phyloP scores from a whole-genome alignment of 2,329 filamentous ascomycete species.

The Xylariales sp. region DNA sequence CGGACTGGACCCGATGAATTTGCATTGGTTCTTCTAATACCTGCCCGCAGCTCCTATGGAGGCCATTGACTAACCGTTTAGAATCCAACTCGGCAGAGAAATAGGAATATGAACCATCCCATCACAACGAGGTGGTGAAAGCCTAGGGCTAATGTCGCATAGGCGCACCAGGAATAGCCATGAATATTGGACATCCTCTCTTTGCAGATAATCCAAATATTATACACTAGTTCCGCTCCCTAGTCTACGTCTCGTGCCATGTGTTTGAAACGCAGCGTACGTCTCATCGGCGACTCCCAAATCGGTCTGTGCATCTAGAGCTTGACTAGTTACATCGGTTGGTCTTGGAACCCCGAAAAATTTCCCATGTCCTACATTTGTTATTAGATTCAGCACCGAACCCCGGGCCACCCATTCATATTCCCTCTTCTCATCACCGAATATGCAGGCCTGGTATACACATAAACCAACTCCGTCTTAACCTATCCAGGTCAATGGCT shows the following conservation, averaged over 20 bases:
- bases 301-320: background rate
- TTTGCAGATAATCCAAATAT: background rate
- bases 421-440: background rate
- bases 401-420: background rate
- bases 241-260: background rate
- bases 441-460: background rate
- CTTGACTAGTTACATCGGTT: background rate
- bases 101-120: background rate
- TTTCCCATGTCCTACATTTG: too few species aligned
- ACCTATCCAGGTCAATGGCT: background rate
- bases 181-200: background rate
- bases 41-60: background rate
- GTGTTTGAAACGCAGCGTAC: background rate
- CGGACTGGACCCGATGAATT: constrained; percentile 5
- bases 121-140: background rate
- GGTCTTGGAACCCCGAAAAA: background rate
- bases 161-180: background rate
- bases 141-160: background rate
- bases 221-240: background rate
- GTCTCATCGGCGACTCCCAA: background rate
- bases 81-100: background rate
- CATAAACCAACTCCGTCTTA: too few species aligned
- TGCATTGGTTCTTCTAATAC: background rate
- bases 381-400: too few species aligned
- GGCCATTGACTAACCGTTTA: background rate